Evolutionary conservation across 2,329 filamentous ascomycete genomes (phyloP), one percentile per base, ranked within the genome.

Genomic region (Myriosclerotinia duriaeana): DNA sequence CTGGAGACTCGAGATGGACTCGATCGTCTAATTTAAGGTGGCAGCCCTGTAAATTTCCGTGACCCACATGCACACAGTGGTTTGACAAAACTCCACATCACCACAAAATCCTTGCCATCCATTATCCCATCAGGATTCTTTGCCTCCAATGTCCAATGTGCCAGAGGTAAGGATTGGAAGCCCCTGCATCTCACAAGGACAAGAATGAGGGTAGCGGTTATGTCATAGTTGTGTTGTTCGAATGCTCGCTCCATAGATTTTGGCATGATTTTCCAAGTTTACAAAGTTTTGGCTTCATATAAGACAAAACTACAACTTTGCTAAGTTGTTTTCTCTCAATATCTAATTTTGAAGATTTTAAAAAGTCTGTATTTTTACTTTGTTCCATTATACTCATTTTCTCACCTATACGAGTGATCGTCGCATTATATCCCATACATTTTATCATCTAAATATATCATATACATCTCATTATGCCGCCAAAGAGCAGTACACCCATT

Each of bases 181-280:
- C 12, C 50, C 53, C 62, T 65, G 53, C 42, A 38, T 59, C 53
- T 36, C 50, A 40, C 58, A 50, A 22, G 58, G 44, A 38, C 38
- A 38, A 38, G 14, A 38, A 60, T 60, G 44, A 52, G n/a, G 53
- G 53, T 34, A 48, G 42, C 53, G 53, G 53, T 59, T 65, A 65
- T 65, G 62, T 65, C 62, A 65, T 65, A 65, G 62, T 40, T 40
- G 17, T 26, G 17, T 65, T 55, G 50, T 26, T 20, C 34, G 52
- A 55, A 64, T 38, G 44, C 44, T 60, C 48, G 61, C 52, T 65
- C 62, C 62, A 59, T 59, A 65, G 62, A 59, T 30, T 52, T 12
- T 36, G 22, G 50, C 61, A 64, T 48, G 53, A 48, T n/a, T 50
- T 65, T 65, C 62, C 62, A 65, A 65, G 62, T 65, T 65, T 48